Percentiles rank a stretch among this genome's conserved stretches.
phyloP scores from a whole-genome alignment of 75 land plant genomes.

The Selaginella moellendorffii region DNA sequence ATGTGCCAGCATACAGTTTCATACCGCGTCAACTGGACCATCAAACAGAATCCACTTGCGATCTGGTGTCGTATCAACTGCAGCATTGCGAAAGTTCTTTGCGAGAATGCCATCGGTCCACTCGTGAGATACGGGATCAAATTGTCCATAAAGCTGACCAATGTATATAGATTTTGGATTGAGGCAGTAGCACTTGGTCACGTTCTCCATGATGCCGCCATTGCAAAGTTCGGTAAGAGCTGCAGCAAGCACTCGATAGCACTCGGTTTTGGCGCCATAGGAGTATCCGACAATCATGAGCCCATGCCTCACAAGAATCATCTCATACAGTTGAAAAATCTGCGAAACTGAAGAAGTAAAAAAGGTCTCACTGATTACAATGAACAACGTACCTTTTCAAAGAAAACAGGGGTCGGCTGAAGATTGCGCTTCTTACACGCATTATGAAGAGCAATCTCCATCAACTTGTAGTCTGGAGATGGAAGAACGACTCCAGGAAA shows the following conservation, averaged over 20 bases:
- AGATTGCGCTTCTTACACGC: conserved; percentile 18
- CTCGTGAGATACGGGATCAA: conserved; percentile 34
- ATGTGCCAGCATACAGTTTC: background rate
- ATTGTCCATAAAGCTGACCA: conserved; percentile 35
- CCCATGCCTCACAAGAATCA: conserved; percentile 32
- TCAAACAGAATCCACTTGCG: conserved; percentile 34
- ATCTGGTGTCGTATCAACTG: conserved; percentile 27
- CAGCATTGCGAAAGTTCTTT: conserved; percentile 23
- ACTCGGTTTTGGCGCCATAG: conserved; percentile 34
- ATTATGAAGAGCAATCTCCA: conserved; percentile 16
- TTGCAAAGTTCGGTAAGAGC: conserved; percentile 23
- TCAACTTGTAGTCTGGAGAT: conserved; percentile 24
- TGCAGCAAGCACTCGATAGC: conserved; percentile 22
- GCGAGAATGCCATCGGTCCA: conserved; percentile 37
- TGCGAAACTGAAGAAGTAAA: conserved; percentile 10
- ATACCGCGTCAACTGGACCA: conserved; percentile 37
- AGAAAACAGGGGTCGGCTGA: conserved; percentile 23
- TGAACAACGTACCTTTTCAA: conserved; percentile 20
- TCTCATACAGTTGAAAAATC: conserved; percentile 33
- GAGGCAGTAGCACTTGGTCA: conserved; percentile 19
- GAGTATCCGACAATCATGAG: conserved; percentile 33
- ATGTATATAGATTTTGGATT: conserved; percentile 33
- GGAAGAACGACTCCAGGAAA: conserved; percentile 31
- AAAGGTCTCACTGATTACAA: too few relatives aligned
- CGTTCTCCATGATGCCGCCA: conserved; percentile 17